Conservation (phyloP, 345 rosid species). For the Carallia pectinifolia region DNA sequence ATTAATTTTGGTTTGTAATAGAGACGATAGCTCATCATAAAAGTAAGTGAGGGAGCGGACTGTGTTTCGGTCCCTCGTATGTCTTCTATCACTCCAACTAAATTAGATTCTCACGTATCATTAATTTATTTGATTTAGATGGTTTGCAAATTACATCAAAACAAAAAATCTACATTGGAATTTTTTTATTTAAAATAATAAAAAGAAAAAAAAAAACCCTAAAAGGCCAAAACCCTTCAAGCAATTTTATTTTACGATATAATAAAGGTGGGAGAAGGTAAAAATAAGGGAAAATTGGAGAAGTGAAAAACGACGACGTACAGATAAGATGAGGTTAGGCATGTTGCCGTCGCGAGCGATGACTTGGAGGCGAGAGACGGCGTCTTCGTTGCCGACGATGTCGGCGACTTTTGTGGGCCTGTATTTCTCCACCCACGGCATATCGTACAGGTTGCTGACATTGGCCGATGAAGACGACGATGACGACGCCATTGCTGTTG, state of each 20-base stretch:
- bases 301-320: constrained; percentile 9
- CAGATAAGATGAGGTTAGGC: constrained; percentile 89
- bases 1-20: too few relatives aligned
- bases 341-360: constrained; percentile 96
- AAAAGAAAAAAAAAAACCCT: too few relatives aligned
- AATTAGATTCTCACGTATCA: too few relatives aligned
- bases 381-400: constrained; percentile 89
- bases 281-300: background rate
- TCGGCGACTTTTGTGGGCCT: constrained; percentile 71
- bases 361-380: constrained; percentile 88
- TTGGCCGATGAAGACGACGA: constrained; percentile 42
- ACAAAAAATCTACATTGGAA: too few relatives aligned
- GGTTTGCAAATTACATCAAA: too few relatives aligned
- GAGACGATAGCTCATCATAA: too few relatives aligned
- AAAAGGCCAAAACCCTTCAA: too few relatives aligned
- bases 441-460: constrained; percentile 46
- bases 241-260: background rate
- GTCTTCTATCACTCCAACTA: too few relatives aligned
- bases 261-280: background rate
- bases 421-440: constrained; percentile 99
- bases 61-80: too few relatives aligned
- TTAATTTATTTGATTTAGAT: too few relatives aligned
- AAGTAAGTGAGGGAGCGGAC: too few relatives aligned
- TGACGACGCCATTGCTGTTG: constrained; percentile 45
- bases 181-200: too few relatives aligned